phyloP scores from a whole-genome alignment of 208 protist species.

The Zelonia costaricensis region DNA sequence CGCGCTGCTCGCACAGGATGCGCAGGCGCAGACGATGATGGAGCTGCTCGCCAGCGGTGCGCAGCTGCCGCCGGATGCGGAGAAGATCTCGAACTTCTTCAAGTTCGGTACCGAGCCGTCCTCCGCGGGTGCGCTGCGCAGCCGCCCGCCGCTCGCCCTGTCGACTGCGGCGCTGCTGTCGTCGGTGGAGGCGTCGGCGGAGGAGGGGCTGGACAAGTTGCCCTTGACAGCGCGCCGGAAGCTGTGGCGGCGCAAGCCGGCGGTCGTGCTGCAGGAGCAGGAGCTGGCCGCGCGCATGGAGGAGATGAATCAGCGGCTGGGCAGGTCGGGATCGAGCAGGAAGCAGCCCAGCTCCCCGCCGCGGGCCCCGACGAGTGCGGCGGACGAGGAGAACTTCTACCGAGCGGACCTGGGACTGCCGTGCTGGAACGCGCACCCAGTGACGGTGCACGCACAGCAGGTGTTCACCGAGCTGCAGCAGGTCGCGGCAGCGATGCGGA shows the following conservation, averaged over 20 bases:
- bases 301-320: slow-evolving; percentile 7
- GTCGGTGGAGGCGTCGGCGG: not conserved
- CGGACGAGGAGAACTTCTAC: slow-evolving; percentile 24
- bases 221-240: slow-evolving; percentile 7
- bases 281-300: not conserved
- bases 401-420: slow-evolving; percentile 29
- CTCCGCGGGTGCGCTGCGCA: not conserved
- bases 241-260: slow-evolving; percentile 27
- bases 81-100: slow-evolving; percentile 20
- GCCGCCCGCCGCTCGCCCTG: not conserved
- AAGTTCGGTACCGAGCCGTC: slow-evolving; percentile 9
- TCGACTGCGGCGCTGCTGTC: not conserved
- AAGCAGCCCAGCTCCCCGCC: not conserved
- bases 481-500: slow-evolving; percentile 30
- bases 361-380: not conserved
- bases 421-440: slow-evolving; percentile 40
- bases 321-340: not conserved
- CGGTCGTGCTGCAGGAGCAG: slow-evolving; percentile 3
- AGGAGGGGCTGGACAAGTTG: not conserved
- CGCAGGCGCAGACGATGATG: slow-evolving; percentile 23
- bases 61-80: slow-evolving; percentile 8
- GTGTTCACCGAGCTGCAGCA: slow-evolving; percentile 33
- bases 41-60: slow-evolving; percentile 22
- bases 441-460: slow-evolving; percentile 30
- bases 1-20: slow-evolving; percentile 15